A percentile compares a stretch with the other conserved stretches of the same genome.
Conservation (phyloP, 179 eudicot genomes). For the Beta lomatogona region DNA sequence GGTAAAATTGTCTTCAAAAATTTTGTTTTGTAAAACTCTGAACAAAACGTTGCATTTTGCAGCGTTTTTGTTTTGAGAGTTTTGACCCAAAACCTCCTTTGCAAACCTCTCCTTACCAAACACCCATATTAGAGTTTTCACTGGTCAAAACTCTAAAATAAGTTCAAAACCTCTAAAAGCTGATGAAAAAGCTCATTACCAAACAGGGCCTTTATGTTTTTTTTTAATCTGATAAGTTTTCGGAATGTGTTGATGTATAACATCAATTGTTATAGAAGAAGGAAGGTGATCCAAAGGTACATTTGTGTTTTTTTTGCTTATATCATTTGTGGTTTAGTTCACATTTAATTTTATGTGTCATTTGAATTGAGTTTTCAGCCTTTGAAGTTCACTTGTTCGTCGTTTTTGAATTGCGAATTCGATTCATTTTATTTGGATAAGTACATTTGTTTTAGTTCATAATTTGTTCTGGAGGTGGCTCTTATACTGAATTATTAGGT, state of each 20-base stretch:
- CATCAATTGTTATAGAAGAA: conserved; percentile 59
- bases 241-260: conserved; percentile 62
- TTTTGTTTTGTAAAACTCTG: too few relatives aligned
- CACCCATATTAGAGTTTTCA: too few relatives aligned
- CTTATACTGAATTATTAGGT: neutral
- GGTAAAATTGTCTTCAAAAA: too few relatives aligned
- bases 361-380: neutral
- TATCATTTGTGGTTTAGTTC: conserved; percentile 7
- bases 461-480: neutral
- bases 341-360: too few relatives aligned
- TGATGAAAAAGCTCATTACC: too few relatives aligned
- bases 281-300: conserved; percentile 71
- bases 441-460: neutral
- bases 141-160: too few relatives aligned
- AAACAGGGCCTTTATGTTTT: too few relatives aligned
- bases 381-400: neutral
- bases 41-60: too few relatives aligned
- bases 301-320: neutral
- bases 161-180: too few relatives aligned
- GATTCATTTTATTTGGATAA: neutral
- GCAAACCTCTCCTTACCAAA: too few relatives aligned
- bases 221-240: conserved; percentile 59
- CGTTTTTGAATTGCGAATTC: neutral
- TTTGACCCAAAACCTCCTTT: too few relatives aligned
- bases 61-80: too few relatives aligned